Base-by-base conservation (phyloP, 768 basidiomycete species). In the Rhizopogon vesiculosus region DNA sequence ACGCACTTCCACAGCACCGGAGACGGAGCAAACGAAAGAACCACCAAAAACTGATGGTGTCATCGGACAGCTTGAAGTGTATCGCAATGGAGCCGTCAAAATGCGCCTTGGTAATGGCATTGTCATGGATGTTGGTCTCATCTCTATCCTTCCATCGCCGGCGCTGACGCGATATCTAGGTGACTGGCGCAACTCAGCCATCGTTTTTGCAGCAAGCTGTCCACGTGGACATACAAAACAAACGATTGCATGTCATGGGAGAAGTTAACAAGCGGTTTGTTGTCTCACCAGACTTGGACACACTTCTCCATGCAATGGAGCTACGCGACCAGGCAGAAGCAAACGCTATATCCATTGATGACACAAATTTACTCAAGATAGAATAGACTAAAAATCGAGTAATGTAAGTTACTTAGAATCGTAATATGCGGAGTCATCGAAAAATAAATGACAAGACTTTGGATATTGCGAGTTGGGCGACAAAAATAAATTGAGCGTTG, bases 191-290 rank as follows among this genome's bases (percentile, higher is more conserved):
- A 7, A 92, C 90, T 2, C 88, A 87, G 54, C 84, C 92, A 1
- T 89, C 91, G 0, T 96, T 96, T 69, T 78, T 95, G 3, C 91
- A 95, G 66, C 92, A 96, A 54, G 88, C 89, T 6, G 86, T 91
- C 18, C 79, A 86, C 61, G 65, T 96, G 29, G 86, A 96, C 66
- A 64, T 72, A 51, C 70, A 70, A 40, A 72, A 76, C 18, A 87
- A 87, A 62, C 76, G 74, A 25, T 70, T 93, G 19, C 78, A 77
- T 39, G 84, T 94, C 4, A 75, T 97, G 1, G 94, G 93, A n/a
- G 87, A 93, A 66, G 81, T 96, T 46, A 86, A 87, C 74, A 87
- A 87, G 68, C 84, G 87, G 55, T 96, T 92, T 64, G 78, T 90
- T 22, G 86, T 87, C 38, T 88, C 92, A 0, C 94, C 94, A 0